Conservation (phyloP, 345 rosid genomes). For the Lepidium africanum region DNA sequence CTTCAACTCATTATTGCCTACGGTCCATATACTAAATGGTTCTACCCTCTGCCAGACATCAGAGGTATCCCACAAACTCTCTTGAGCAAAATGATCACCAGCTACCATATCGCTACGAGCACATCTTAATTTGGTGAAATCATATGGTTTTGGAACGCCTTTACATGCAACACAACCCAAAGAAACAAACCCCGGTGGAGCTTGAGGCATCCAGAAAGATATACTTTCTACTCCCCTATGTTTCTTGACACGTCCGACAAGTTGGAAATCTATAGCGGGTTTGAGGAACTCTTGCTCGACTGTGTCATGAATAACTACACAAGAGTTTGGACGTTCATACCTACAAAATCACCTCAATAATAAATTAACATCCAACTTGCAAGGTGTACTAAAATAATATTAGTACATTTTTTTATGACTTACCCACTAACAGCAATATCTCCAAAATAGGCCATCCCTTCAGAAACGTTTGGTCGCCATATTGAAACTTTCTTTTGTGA, state of each 20-base stretch:
- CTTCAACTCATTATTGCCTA: constrained; percentile 65
- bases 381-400: background rate
- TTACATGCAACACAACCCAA: constrained; percentile 83
- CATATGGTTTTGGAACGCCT: constrained; percentile 58
- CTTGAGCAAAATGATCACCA: constrained; percentile 78
- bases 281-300: constrained; percentile 62
- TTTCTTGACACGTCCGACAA: constrained; percentile 80
- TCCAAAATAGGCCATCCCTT: constrained; percentile 85
- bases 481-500: constrained; percentile 72
- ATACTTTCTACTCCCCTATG: constrained; percentile 73
- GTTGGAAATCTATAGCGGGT: constrained; percentile 57
- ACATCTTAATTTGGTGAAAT: constrained; percentile 64
- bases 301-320: constrained; percentile 69
- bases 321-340: constrained; percentile 79
- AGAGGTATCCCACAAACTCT: constrained; percentile 86
- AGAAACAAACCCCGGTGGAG: constrained; percentile 93
- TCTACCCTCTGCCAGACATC: constrained; percentile 50
- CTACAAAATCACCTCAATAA: constrained; percentile 34
- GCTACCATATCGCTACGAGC: constrained; percentile 80
- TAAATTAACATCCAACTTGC: background rate
- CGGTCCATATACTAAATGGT: constrained; percentile 84
- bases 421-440: constrained; percentile 96
- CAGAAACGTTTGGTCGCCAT: constrained; percentile 82
- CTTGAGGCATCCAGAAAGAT: constrained; percentile 92
- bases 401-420: constrained; percentile 16